A percentile compares a stretch with the other conserved stretches of the same genome.
Conservation (phyloP, 1,284 basidiomycete genomes). For the Sporisorium iseilematis-ciliati region DNA sequence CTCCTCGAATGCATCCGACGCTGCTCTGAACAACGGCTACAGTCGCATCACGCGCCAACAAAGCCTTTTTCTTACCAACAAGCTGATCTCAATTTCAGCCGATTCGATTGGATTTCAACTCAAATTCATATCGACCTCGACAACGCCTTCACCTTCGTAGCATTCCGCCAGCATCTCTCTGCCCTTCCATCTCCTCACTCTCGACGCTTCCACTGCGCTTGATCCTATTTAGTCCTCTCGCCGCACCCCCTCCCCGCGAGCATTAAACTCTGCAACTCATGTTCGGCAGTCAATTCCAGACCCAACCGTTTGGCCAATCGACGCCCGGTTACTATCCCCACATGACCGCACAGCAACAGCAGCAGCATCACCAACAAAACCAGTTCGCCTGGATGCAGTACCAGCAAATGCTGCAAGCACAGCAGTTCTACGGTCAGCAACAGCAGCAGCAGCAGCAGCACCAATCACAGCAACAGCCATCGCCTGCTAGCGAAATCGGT, state of each 20-base stretch:
- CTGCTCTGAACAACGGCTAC: background rate
- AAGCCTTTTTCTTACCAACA: background rate
- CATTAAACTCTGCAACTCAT: constrained; percentile 16
- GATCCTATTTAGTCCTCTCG: background rate
- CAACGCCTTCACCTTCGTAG: constrained; percentile 1
- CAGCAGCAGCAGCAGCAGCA: constrained; percentile 46
- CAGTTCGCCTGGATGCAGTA: constrained; percentile 62
- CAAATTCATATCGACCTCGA: constrained; percentile 5
- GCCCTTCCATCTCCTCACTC: background rate
- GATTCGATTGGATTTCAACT: constrained; percentile 5
- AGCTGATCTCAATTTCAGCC: background rate
- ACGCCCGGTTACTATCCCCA: constrained; percentile 55
- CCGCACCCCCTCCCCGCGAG: background rate
- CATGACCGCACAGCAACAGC: constrained; percentile 39
- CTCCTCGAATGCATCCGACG: constrained; percentile 4
- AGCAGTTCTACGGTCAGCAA: constrained; percentile 48
- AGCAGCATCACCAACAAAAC: constrained; percentile 48
- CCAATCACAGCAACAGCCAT: constrained; percentile 13
- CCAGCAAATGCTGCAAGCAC: constrained; percentile 62
- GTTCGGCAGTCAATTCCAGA: constrained; percentile 55
- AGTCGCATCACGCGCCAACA: constrained; percentile 1
- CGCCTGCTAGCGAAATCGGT: constrained; percentile 27
- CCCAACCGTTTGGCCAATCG: constrained; percentile 56
- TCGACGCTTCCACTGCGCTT: constrained; percentile 6
- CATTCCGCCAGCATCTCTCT: background rate